Evolutionary conservation across 1,139 yeast genomes (phyloP).

Genomic region (Ashbya aceris): DNA sequence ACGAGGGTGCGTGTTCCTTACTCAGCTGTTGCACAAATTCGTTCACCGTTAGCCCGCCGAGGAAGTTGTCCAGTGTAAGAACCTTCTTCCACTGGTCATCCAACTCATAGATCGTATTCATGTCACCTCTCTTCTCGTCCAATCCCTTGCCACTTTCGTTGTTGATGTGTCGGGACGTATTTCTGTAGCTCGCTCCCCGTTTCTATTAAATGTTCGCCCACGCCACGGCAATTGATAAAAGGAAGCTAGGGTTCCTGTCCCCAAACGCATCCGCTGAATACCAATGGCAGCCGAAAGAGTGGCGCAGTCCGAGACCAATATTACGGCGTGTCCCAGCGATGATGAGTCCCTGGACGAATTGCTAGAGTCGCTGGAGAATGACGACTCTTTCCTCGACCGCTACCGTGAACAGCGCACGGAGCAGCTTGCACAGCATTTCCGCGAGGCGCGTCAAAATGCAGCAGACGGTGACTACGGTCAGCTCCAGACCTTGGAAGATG

Average conservation of each 20-base stretch:
- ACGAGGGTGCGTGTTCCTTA: conserved; percentile 49
- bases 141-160: too few relatives aligned
- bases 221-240: too few relatives aligned
- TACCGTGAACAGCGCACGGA: conserved; percentile 64
- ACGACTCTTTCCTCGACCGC: conserved; percentile 55
- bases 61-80: conserved; percentile 62
- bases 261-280: too few relatives aligned
- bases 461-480: conserved; percentile 36
- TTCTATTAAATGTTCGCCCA: too few relatives aligned
- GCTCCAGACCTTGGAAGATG: conserved; percentile 37
- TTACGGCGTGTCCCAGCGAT: neutral
- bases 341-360: conserved; percentile 37
- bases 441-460: conserved; percentile 33
- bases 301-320: neutral
- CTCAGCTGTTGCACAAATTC: conserved; percentile 80
- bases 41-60: conserved; percentile 60
- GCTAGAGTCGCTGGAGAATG: conserved; percentile 46
- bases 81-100: conserved; percentile 66
- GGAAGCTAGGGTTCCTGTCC: too few relatives aligned
- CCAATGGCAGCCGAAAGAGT: too few relatives aligned
- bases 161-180: too few relatives aligned
- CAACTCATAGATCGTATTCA: conserved; percentile 43
- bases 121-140: conserved; percentile 6
- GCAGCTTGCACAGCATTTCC: conserved; percentile 43
- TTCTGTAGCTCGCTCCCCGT: too few relatives aligned